Evolutionary conservation across 257 asterid species (phyloP).

Genomic region (Capsicum chinense): DNA sequence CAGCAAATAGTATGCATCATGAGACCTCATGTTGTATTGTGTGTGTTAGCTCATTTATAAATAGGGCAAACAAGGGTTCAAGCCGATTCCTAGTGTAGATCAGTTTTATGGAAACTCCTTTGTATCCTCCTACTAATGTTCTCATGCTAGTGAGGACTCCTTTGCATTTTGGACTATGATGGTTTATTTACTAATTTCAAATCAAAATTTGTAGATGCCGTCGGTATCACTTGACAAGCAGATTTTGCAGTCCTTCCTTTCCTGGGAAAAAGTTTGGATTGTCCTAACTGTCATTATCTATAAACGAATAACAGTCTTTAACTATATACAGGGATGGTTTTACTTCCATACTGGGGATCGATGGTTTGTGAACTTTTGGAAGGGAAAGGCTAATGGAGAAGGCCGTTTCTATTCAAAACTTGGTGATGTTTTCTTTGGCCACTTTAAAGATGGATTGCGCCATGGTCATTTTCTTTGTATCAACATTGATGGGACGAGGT

Average conservation of each 20-base stretch:
- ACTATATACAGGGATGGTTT: slow-evolving; percentile 77
- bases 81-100: neutral
- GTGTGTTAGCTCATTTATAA: neutral
- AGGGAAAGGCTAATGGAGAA: slow-evolving; percentile 97
- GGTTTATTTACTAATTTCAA: neutral
- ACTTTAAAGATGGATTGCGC: slow-evolving; percentile 97
- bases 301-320: slow-evolving; percentile 16
- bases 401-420: slow-evolving; percentile 84
- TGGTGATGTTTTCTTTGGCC: slow-evolving; percentile 89
- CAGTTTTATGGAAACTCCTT: neutral
- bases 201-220: neutral
- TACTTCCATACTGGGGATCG: slow-evolving; percentile 93
- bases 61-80: neutral
- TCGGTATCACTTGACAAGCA: neutral
- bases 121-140: neutral
- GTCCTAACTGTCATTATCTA: neutral
- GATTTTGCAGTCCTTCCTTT: neutral
- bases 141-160: neutral
- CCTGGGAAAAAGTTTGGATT: neutral
- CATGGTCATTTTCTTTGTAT: slow-evolving; percentile 84
- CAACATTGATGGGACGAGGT: slow-evolving; percentile 89
- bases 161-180: neutral
- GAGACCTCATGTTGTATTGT: neutral
- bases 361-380: slow-evolving; percentile 94
- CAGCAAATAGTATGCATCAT: neutral